phyloP scores from a whole-genome alignment of 805 yeast genomes.

The Naumovozyma baii region DNA sequence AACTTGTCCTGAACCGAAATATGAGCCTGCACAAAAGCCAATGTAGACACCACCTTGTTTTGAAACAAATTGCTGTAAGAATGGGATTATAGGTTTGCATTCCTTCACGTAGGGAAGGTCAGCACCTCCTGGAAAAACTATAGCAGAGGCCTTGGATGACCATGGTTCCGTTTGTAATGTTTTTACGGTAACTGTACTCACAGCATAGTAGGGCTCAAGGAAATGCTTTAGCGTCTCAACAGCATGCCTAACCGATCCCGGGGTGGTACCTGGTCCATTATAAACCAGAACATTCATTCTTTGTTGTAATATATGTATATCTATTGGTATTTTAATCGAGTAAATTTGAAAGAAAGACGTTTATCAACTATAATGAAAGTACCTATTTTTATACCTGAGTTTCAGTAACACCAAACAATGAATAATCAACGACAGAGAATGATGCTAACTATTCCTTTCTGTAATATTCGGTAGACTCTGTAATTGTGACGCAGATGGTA shows the following conservation, averaged over 20 bases:
- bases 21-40: slow-evolving; percentile 96
- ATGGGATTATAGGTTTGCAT: slow-evolving; percentile 62
- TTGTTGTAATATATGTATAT: too few relatives aligned
- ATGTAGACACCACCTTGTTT: slow-evolving; percentile 70
- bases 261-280: slow-evolving; percentile 70
- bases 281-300: slow-evolving; percentile 69
- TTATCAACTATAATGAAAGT: too few relatives aligned
- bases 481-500: too few relatives aligned
- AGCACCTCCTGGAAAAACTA: slow-evolving; percentile 96
- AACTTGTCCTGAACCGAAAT: slow-evolving; percentile 62
- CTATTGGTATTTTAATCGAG: too few relatives aligned
- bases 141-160: slow-evolving; percentile 64
- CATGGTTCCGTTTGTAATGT: slow-evolving; percentile 77
- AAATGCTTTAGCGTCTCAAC: slow-evolving; percentile 63
- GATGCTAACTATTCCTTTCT: too few relatives aligned
- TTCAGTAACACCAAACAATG: too few relatives aligned
- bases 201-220: slow-evolving; percentile 84
- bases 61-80: slow-evolving; percentile 51
- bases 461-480: too few relatives aligned
- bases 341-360: too few relatives aligned
- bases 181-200: slow-evolving; percentile 53
- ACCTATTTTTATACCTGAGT: too few relatives aligned
- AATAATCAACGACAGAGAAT: too few relatives aligned
- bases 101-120: slow-evolving; percentile 75
- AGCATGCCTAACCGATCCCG: slow-evolving; percentile 78